Evolutionary conservation across 2,329 filamentous ascomycete genomes (phyloP), one percentile per base, ranked within the genome.

Genomic region (Thelonectria rubi): DNA sequence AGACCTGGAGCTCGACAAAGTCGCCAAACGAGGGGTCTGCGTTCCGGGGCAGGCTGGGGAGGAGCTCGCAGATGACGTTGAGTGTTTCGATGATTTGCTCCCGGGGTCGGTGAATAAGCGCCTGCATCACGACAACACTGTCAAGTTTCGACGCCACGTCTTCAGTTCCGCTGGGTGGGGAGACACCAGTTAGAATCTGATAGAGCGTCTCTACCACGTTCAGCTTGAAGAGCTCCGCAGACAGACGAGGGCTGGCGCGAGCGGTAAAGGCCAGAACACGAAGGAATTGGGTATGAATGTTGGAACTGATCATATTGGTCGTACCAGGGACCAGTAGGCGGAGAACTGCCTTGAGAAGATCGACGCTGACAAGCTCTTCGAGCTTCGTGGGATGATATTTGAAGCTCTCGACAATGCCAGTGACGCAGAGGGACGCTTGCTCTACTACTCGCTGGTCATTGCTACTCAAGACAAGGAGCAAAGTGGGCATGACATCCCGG

Each of bases 111-210:
- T 98, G 95, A 54, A 99, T 97, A 65, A 99, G 84, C 39, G 96
- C 93, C 79, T 99, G 95, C 96, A 99, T 99, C 72, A 99, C 95
- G 47, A 99, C 87, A 57, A 98, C 94, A 73, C 93, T 97, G 77
- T 98, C 94, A 66, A 98, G 90, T 78, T 96, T 97, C 39, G 87
- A 90, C 30, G 89, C 91, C 59, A 93, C 86, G 74, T 94, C 89
- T 37, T 93, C 89, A 1, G 85, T 89, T 34, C 90, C 91, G 64
- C 83, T 86, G 1, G 95, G 95, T 2, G 95, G 94, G 0, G 95
- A 98, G 2, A 99, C 93, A 18, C 95, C 95, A 0, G 95, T 98
- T 51, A 99, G 80, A 43, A 99, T 98, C 77, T 99, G 95, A 74
- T 98, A 99, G 2, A 99, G 82, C 0, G 95, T 99, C 77, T 98